These are phyloP conservation scores for Triticum turgidum DNA, from an alignment of 176 grass and related monocot genomes.

Conservation along the genomic window DNA sequence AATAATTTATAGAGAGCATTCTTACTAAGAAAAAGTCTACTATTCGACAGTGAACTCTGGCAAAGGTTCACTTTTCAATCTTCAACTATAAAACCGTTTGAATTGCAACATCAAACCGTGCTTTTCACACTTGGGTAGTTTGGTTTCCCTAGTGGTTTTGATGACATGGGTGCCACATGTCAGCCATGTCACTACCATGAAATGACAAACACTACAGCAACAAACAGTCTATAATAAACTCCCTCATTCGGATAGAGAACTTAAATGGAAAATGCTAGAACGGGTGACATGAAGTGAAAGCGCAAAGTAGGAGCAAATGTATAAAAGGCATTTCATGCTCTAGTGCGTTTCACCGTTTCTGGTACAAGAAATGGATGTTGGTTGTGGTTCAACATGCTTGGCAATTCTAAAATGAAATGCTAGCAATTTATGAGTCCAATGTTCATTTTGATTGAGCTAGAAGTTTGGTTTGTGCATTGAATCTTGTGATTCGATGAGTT, in stretches of 20 bases:
- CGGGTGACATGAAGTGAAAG: neutral
- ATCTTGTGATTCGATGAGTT: neutral
- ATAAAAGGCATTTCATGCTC: neutral
- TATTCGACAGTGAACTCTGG: neutral
- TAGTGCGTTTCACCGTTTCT: neutral
- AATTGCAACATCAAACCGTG: neutral
- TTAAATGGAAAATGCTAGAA: neutral
- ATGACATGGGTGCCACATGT: neutral
- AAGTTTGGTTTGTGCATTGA: neutral
- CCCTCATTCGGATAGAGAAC: neutral
- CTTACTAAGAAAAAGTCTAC: neutral
- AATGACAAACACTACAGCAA: neutral
- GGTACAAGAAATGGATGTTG: slow-evolving; percentile 21
- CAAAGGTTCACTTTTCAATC: neutral
- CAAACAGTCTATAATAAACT: neutral
- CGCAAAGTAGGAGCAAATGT: slow-evolving; percentile 1
- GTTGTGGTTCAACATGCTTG: neutral
- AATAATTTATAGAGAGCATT: slow-evolving; percentile 14
- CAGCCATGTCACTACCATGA: neutral
- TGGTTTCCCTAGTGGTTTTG: neutral
- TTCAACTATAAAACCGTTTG: neutral
- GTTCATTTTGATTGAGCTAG: neutral
- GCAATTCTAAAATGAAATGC: neutral
- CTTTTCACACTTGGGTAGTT: neutral
- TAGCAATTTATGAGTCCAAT: neutral